Percentiles rank a stretch among this genome's conserved stretches.
Conservation (phyloP, 1,139 yeast species). For the Geotrichum aggregatum region DNA sequence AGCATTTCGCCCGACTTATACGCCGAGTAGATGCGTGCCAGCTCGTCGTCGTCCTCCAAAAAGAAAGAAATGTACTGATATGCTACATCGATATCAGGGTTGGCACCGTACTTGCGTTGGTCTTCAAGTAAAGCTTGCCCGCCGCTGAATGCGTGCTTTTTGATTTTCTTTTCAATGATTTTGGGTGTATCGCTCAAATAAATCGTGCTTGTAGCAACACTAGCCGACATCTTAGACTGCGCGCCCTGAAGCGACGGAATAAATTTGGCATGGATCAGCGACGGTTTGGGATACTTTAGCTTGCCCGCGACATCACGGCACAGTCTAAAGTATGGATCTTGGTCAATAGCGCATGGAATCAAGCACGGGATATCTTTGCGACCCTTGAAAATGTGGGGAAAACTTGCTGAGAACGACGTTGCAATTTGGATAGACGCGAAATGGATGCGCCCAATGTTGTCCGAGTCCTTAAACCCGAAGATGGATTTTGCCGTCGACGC, state of each 20-base stretch:
- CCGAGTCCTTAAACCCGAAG: conserved; percentile 95
- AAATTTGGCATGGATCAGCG: conserved; percentile 88
- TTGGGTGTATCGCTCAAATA: conserved; percentile 93
- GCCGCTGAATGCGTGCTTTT: conserved; percentile 95
- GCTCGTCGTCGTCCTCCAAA: conserved; percentile 78
- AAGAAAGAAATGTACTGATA: conserved; percentile 89
- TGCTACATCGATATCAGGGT: conserved; percentile 94
- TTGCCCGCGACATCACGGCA: conserved; percentile 97
- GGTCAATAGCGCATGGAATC: conserved; percentile 99
- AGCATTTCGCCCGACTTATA: conserved; percentile 79
- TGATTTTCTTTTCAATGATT: conserved; percentile 89
- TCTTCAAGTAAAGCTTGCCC: conserved; percentile 86
- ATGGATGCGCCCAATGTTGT: conserved; percentile 90
- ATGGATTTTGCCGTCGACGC: conserved; percentile 94
- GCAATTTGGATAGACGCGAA: conserved; percentile 96
- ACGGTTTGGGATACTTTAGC: conserved; percentile 83
- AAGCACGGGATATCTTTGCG: conserved; percentile 81
- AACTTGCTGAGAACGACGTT: conserved; percentile 91
- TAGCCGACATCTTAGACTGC: conserved; percentile 94
- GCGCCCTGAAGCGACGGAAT: conserved; percentile 99
- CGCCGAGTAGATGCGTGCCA: conserved; percentile 56
- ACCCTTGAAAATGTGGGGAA: conserved; percentile 84
- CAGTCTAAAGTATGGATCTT: conserved; percentile 96
- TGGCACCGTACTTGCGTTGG: conserved; percentile 84
- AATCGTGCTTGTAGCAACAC: conserved; percentile 77